Evolutionary conservation across 2,329 filamentous ascomycete species (phyloP).

Genomic region (Cercospora sojina): DNA sequence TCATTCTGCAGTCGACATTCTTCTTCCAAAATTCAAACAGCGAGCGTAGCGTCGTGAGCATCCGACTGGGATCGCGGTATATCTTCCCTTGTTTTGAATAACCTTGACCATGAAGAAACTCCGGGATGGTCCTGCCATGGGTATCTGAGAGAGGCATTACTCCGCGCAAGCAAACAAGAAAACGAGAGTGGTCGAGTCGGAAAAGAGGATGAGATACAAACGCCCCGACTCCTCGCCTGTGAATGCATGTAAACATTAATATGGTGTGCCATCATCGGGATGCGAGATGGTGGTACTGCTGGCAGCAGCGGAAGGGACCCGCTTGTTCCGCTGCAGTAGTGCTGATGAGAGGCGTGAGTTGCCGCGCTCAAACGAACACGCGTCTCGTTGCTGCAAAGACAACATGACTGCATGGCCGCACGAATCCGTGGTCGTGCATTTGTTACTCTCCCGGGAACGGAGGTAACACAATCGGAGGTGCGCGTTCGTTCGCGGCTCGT

Average conservation of each 20-base stretch:
- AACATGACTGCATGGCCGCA: neutral
- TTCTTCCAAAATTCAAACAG: neutral
- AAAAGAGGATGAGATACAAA: neutral
- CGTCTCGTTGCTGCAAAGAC: neutral
- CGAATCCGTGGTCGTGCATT: neutral
- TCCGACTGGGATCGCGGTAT: neutral
- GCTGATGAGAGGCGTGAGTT: neutral
- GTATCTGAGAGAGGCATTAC: conserved; percentile 1
- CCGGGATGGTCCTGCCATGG: neutral
- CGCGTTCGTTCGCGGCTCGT: conserved; percentile 38
- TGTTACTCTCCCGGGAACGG: conserved; percentile 32
- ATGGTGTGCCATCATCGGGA: neutral
- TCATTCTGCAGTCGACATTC: neutral
- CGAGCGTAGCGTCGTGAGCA: neutral
- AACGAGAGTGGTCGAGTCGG: neutral
- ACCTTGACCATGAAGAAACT: neutral
- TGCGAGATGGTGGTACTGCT: neutral
- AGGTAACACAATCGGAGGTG: conserved; percentile 33
- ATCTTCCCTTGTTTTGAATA: neutral
- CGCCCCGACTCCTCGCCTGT: neutral
- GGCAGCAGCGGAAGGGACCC: neutral
- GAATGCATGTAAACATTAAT: neutral
- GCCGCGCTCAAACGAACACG: neutral
- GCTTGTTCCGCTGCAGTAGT: neutral
- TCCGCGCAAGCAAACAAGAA: neutral